These are phyloP conservation scores for Amanita muscaria DNA, from an alignment of 768 basidiomycete genomes.

Conservation along the genomic window DNA sequence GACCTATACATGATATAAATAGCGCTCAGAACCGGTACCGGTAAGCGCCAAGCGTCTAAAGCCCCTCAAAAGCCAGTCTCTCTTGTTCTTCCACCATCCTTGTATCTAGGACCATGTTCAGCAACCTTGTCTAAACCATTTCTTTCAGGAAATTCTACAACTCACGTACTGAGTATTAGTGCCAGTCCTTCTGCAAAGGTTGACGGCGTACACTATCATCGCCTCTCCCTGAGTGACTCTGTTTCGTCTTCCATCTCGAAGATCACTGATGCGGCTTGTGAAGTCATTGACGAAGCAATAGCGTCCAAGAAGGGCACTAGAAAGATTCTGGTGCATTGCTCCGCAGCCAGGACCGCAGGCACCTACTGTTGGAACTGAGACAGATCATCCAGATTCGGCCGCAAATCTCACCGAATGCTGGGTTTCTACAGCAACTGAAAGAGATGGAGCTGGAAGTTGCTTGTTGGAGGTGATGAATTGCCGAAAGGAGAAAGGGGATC, in stretches of 20 bases:
- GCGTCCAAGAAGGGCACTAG: slow-evolving; percentile 20
- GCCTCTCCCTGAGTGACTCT: slow-evolving; percentile 30
- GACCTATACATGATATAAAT: too few relatives aligned
- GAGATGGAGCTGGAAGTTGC: slow-evolving; percentile 19
- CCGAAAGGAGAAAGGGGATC: slow-evolving; percentile 24
- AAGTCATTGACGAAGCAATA: too few relatives aligned
- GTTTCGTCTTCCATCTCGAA: slow-evolving; percentile 20
- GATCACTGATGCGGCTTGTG: slow-evolving; percentile 15
- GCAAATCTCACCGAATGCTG: slow-evolving; percentile 30
- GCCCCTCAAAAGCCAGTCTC: too few relatives aligned
- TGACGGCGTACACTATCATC: slow-evolving; percentile 26
- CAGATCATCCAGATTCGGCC: slow-evolving; percentile 26
- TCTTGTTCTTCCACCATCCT: too few relatives aligned
- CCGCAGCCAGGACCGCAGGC: slow-evolving; percentile 38
- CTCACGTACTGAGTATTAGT: too few relatives aligned
- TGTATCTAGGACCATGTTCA: too few relatives aligned
- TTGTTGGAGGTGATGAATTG: slow-evolving; percentile 26
- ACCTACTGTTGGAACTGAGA: slow-evolving; percentile 32
- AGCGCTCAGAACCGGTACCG: too few relatives aligned
- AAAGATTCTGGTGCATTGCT: slow-evolving; percentile 35
- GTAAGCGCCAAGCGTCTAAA: too few relatives aligned
- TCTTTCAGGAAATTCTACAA: slow-evolving; percentile 24
- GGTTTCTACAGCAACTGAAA: slow-evolving; percentile 35
- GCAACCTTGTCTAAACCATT: slow-evolving; percentile 28
- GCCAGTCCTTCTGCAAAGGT: too few relatives aligned